phyloP scores from a whole-genome alignment of 352 stramenopile species.

The Blastocystis hominis region DNA sequence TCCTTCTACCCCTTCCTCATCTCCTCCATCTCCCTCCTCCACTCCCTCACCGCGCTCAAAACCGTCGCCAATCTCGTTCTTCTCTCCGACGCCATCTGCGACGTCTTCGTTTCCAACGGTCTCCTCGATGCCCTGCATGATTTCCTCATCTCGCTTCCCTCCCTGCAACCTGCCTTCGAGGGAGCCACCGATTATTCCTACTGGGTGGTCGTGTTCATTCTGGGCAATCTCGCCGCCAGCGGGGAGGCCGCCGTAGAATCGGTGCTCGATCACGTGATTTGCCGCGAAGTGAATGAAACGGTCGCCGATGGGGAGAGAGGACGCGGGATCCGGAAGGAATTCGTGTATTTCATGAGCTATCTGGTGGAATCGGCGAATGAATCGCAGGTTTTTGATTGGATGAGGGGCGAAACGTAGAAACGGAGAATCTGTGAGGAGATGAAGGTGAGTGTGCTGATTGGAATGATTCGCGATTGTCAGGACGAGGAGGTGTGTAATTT shows the following conservation, averaged over 20 bases:
- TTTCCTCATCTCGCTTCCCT: neutral
- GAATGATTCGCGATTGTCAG: neutral
- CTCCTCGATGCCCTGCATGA: neutral
- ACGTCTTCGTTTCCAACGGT: neutral
- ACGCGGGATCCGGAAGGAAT: neutral
- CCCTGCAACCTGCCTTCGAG: neutral
- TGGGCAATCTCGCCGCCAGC: neutral
- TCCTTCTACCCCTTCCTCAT: neutral
- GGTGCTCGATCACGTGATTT: neutral
- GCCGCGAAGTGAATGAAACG: neutral
- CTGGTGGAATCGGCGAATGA: neutral
- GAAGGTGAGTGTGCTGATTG: neutral
- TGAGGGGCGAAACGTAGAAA: neutral
- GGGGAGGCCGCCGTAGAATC: neutral
- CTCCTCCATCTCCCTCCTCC: neutral
- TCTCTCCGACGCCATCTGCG: neutral
- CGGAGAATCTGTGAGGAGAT: neutral
- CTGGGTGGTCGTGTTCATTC: neutral
- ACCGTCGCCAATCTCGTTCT: neutral
- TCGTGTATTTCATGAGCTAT: conserved; percentile 39
- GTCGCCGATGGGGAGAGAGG: neutral
- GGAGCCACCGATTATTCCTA: neutral
- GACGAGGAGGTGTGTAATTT: neutral
- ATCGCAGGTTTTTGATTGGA: neutral
- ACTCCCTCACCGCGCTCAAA: neutral